Conservation (phyloP, 306 rosid genomes). For the Benincasa hispida region DNA sequence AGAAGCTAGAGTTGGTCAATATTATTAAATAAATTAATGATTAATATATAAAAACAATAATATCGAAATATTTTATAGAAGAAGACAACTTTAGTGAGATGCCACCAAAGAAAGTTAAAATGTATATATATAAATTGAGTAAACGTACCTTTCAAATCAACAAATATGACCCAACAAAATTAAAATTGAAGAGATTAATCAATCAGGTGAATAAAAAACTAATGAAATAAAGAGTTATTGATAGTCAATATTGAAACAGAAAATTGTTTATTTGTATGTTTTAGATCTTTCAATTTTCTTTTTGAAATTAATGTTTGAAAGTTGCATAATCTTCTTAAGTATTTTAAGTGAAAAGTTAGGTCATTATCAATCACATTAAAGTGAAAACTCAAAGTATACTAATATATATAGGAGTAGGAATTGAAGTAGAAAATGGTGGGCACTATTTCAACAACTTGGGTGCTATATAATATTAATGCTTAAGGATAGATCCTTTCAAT, state of each 20-base stretch:
- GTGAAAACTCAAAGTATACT: neutral
- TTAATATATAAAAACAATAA: neutral
- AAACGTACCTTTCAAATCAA: neutral
- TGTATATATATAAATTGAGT: neutral
- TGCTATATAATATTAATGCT: neutral
- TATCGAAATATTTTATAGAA: neutral
- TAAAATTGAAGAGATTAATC: too few relatives aligned
- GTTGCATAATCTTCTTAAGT: neutral
- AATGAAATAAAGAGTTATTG: neutral
- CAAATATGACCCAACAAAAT: too few relatives aligned
- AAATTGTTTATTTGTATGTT: neutral
- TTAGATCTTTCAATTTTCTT: neutral
- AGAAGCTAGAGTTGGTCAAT: neutral
- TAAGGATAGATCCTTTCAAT: neutral
- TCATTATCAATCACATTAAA: neutral
- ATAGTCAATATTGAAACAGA: neutral
- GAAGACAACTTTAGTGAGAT: neutral
- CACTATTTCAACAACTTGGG: neutral
- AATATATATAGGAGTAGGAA: neutral
- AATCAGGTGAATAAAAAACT: neutral
- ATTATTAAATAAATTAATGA: neutral
- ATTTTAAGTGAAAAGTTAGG: neutral
- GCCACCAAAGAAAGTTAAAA: neutral
- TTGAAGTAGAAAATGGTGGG: neutral
- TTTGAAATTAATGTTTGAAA: neutral